Evolutionary conservation across 2,329 filamentous ascomycete genomes (phyloP).

Genomic region (Seiridium unicorne): DNA sequence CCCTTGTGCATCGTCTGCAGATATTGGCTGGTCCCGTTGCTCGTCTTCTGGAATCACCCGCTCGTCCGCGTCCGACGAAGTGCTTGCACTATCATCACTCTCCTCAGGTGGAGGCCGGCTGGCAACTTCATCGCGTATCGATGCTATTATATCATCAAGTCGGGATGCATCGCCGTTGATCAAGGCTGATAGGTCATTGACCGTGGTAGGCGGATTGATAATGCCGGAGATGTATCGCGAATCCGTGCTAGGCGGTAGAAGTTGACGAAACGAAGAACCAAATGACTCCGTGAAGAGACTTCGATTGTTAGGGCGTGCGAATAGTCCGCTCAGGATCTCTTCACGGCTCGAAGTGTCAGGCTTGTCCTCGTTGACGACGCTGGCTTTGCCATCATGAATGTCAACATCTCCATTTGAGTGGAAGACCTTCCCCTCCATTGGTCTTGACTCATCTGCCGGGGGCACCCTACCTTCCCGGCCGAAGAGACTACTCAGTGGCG

Average conservation of each 20-base stretch:
- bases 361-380: constrained; percentile 58
- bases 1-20: constrained; percentile 9
- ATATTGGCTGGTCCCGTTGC: neutral
- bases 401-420: constrained; percentile 63
- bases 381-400: constrained; percentile 55
- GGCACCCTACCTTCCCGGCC: constrained; percentile 71
- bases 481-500: constrained; percentile 73
- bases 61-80: constrained; percentile 23
- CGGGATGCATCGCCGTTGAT: constrained; percentile 26
- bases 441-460: constrained; percentile 57
- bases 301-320: constrained; percentile 31
- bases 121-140: constrained; percentile 21
- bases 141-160: constrained; percentile 28
- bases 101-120: constrained; percentile 11
- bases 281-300: constrained; percentile 32
- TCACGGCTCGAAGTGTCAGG: constrained; percentile 60
- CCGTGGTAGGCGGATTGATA: constrained; percentile 28
- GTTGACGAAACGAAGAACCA: constrained; percentile 16
- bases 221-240: constrained; percentile 27
- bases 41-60: constrained; percentile 14
- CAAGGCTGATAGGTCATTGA: constrained; percentile 26
- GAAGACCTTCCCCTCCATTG: constrained; percentile 65
- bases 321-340: constrained; percentile 56
- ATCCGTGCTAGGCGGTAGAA: constrained; percentile 21
- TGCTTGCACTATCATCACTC: constrained; percentile 17